Evolutionary conservation across 73 alveolate genomes (phyloP).

Genomic region (Blepharisma stoltei): DNA sequence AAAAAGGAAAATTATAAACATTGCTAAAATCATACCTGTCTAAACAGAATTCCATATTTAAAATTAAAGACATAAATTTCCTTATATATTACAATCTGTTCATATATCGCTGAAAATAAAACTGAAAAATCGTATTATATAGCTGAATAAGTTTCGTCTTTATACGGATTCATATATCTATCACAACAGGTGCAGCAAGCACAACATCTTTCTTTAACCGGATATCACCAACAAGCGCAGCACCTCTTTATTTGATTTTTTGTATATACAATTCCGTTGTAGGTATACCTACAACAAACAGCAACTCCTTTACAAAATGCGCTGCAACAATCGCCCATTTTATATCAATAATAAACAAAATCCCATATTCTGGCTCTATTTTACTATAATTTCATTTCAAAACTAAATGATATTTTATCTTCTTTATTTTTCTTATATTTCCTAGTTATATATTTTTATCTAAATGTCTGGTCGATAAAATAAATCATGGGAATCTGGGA

Average conservation of each 20-base stretch:
- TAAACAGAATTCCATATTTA: too few relatives aligned
- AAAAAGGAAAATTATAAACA: too few relatives aligned
- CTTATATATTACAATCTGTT: too few relatives aligned
- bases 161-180: slow-evolving; percentile 64
- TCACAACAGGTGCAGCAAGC: slow-evolving; percentile 65
- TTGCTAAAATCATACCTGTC: too few relatives aligned
- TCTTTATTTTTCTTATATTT: too few relatives aligned
- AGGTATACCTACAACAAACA: slow-evolving; percentile 9
- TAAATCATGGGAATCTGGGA: slow-evolving; percentile 7
- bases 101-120: too few relatives aligned
- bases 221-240: slow-evolving; percentile 66
- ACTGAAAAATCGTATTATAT: neutral
- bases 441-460: too few relatives aligned
- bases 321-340: slow-evolving; percentile 19
- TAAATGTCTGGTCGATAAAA: neutral
- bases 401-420: too few relatives aligned
- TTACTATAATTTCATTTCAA: too few relatives aligned
- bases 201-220: slow-evolving; percentile 74
- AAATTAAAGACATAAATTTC: too few relatives aligned
- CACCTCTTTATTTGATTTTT: slow-evolving; percentile 45
- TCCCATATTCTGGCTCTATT: too few relatives aligned
- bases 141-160: slow-evolving; percentile 56
- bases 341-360: too few relatives aligned
- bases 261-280: slow-evolving; percentile 34
- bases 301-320: slow-evolving; percentile 15